A percentile compares a stretch with the other conserved stretches of the same genome.
Conservation (phyloP, 306 rosid genomes). For the Ormosia emarginata region DNA sequence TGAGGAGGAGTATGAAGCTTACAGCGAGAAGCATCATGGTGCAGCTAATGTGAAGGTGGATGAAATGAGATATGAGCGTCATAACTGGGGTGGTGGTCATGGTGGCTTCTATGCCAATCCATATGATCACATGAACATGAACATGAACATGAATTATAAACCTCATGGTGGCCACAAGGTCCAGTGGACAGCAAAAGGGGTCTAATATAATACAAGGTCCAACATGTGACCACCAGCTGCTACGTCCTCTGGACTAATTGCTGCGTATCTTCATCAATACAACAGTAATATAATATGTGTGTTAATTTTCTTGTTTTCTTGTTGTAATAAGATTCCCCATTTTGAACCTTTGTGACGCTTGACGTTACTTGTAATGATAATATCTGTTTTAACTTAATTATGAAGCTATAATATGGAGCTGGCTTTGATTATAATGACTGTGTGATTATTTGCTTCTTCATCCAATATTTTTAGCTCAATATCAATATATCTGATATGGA, state of each 20-base stretch:
- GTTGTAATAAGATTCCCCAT: slow-evolving; percentile 4
- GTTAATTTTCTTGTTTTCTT: not conserved
- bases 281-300: slow-evolving; percentile 2
- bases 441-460: not conserved
- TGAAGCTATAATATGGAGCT: not conserved
- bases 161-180: slow-evolving; percentile 12
- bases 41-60: slow-evolving; percentile 3
- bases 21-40: slow-evolving; percentile 12
- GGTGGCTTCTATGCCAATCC: not conserved
- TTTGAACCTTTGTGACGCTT: not conserved
- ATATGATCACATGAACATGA: not conserved
- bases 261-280: not conserved
- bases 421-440: not conserved
- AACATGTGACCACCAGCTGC: not conserved
- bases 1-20: slow-evolving; percentile 20
- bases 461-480: not conserved
- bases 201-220: slow-evolving; percentile 4
- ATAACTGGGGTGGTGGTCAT: not conserved
- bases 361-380: not conserved
- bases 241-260: not conserved
- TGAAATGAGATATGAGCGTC: slow-evolving; percentile 27
- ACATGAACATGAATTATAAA: not conserved
- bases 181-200: slow-evolving; percentile 32
- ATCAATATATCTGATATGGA: too few species aligned
- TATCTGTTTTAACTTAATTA: not conserved